Conservation (phyloP, 345 rosid genomes). For the Lepidium didymum region DNA sequence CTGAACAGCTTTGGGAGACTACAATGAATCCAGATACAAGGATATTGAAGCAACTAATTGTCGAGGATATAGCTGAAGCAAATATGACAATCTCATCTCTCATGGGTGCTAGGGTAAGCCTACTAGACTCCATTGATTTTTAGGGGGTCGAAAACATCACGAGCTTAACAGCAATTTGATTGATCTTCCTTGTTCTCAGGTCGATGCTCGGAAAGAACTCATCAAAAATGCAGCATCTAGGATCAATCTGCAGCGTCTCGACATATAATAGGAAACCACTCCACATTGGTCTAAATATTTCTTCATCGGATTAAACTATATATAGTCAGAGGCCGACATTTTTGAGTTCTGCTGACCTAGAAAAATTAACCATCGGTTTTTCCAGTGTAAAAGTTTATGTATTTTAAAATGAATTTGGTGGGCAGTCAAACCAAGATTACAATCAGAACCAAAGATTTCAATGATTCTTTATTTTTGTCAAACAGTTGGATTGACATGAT, state of each 20-base stretch:
- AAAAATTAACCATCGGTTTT: not conserved
- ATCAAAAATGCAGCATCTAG: constrained; percentile 54
- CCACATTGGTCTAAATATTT: not conserved
- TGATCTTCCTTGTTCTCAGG: constrained; percentile 32
- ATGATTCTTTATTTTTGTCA: no score
- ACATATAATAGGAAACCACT: constrained; percentile 37
- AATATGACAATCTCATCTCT: constrained; percentile 73
- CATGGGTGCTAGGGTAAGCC: constrained; percentile 85
- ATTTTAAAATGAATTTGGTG: not conserved
- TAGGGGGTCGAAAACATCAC: not conserved
- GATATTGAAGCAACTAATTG: constrained; percentile 68
- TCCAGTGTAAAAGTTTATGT: constrained; percentile 9
- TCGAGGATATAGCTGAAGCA: constrained; percentile 81
- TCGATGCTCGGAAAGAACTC: constrained; percentile 77
- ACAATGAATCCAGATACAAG: constrained; percentile 86
- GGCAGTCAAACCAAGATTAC: not conserved
- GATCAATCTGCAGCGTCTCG: constrained; percentile 55
- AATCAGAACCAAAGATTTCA: not conserved
- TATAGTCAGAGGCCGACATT: not conserved
- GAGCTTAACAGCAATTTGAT: not conserved
- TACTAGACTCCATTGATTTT: not conserved
- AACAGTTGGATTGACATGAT: no score
- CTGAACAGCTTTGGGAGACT: constrained; percentile 93
- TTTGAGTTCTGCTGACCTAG: not conserved
- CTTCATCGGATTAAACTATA: constrained; percentile 1